Conservation (phyloP, 306 rosid genomes). For the apple (Malus domestica) region DNA sequence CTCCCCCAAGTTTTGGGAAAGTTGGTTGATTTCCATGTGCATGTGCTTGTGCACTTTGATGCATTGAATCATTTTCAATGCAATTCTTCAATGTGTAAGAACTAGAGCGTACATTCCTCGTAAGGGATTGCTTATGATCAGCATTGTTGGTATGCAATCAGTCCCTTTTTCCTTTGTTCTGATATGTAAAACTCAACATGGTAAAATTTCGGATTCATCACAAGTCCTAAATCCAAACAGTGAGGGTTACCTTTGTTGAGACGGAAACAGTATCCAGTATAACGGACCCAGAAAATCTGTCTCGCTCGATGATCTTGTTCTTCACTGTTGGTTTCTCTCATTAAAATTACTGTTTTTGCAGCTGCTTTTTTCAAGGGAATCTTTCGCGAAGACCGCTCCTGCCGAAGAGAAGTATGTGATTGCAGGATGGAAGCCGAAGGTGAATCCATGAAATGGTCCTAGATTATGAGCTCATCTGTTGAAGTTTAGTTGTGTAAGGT, state of each 20-base stretch:
- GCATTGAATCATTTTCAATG: neutral
- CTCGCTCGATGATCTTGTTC: neutral
- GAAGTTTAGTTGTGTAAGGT: slow-evolving; percentile 10
- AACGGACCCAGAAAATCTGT: neutral
- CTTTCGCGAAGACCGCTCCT: slow-evolving; percentile 62
- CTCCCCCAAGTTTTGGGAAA: neutral
- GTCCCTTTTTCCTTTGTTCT: neutral
- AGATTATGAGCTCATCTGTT: slow-evolving; percentile 15
- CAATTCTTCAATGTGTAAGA: neutral
- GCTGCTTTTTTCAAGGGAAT: slow-evolving; percentile 57
- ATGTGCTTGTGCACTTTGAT: neutral
- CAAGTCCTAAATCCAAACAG: neutral
- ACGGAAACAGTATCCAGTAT: too few relatives aligned
- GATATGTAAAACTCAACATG: neutral
- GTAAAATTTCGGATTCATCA: neutral
- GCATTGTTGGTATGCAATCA: neutral
- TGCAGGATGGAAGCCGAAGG: slow-evolving; percentile 91
- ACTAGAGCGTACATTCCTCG: neutral
- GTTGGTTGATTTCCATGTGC: neutral
- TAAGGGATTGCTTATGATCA: neutral
- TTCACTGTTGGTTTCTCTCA: slow-evolving; percentile 10
- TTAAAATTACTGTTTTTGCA: slow-evolving; percentile 22
- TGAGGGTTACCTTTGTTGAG: too few relatives aligned
- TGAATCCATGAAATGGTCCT: slow-evolving; percentile 55
- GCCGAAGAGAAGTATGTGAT: slow-evolving; percentile 46